These are phyloP conservation scores for Leptographium wingfieldii DNA, from an alignment of 2,329 filamentous ascomycete species.

Conservation along the genomic window DNA sequence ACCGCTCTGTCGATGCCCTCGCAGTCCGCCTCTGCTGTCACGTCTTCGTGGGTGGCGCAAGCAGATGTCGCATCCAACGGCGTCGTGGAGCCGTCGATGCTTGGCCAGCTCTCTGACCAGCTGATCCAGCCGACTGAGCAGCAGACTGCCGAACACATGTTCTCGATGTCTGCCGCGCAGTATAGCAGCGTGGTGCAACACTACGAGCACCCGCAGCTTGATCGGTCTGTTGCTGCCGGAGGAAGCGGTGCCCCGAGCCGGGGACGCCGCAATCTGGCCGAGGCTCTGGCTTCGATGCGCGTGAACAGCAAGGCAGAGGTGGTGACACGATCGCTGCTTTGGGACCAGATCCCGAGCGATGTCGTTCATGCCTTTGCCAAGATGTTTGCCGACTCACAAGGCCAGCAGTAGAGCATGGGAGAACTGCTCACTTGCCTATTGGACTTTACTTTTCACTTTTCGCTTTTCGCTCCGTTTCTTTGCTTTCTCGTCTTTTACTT, in stretches of 20 bases:
- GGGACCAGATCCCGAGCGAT: conserved; percentile 86
- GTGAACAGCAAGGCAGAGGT: conserved; percentile 69
- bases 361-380: conserved; percentile 87
- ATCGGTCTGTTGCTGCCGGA: conserved; percentile 17
- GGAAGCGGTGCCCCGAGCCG: conserved; percentile 33
- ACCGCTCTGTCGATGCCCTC: background rate
- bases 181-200: conserved; percentile 66
- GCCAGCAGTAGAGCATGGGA: conserved; percentile 3
- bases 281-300: conserved; percentile 71
- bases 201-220: background rate
- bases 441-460: conserved; percentile 9
- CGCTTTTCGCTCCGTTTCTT: conserved; percentile 14
- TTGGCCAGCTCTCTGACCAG: conserved; percentile 54
- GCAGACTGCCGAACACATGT: conserved; percentile 78
- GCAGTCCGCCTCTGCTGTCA: background rate
- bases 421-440: background rate
- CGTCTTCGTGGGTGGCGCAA: background rate
- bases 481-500: background rate
- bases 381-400: conserved; percentile 67
- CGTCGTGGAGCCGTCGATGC: conserved; percentile 40
- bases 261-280: conserved; percentile 62
- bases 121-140: conserved; percentile 67
- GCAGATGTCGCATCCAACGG: background rate
- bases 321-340: conserved; percentile 83
- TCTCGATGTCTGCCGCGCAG: conserved; percentile 72